Percentiles rank a stretch among this genome's conserved stretches.
phyloP scores from a whole-genome alignment of 257 asterid genomes.

The Nemophila menziesii region DNA sequence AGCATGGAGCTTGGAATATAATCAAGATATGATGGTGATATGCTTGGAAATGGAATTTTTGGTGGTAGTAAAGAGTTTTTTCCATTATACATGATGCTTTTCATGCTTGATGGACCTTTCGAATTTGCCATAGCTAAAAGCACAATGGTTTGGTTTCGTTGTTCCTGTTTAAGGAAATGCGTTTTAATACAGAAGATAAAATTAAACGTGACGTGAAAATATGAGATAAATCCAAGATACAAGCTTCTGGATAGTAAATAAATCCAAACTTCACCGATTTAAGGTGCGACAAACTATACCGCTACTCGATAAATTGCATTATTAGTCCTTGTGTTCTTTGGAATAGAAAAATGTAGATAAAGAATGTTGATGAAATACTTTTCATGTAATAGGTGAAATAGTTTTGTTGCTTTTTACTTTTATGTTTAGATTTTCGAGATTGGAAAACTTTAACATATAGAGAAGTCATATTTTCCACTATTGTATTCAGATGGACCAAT shows the following conservation, averaged over 20 bases:
- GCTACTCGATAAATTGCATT: too few species aligned
- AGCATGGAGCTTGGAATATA: slow-evolving; percentile 34
- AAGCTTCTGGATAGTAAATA: background rate
- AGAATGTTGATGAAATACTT: too few species aligned
- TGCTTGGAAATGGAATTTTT: slow-evolving; percentile 74
- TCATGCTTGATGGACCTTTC: slow-evolving; percentile 61
- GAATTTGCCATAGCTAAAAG: slow-evolving; percentile 55
- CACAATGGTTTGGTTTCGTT: too few species aligned
- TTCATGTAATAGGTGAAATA: too few species aligned
- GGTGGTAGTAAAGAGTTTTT: slow-evolving; percentile 79
- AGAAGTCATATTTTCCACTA: too few species aligned
- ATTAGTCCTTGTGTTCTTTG: too few species aligned
- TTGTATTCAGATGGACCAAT: too few species aligned
- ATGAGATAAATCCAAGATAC: background rate
- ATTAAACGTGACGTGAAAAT: background rate
- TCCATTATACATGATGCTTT: slow-evolving; percentile 58
- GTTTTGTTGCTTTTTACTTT: too few species aligned
- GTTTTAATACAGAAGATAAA: background rate
- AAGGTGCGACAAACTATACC: too few species aligned
- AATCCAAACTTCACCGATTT: background rate
- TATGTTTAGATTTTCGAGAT: too few species aligned
- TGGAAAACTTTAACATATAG: too few species aligned
- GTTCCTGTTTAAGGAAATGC: slow-evolving; percentile 25
- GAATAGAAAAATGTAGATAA: too few species aligned
- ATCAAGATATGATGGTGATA: slow-evolving; percentile 52